Percentiles rank a stretch among this genome's conserved stretches.
phyloP scores from a whole-genome alignment of 805 yeast species.

The Saccharomycopsis javanensis region DNA sequence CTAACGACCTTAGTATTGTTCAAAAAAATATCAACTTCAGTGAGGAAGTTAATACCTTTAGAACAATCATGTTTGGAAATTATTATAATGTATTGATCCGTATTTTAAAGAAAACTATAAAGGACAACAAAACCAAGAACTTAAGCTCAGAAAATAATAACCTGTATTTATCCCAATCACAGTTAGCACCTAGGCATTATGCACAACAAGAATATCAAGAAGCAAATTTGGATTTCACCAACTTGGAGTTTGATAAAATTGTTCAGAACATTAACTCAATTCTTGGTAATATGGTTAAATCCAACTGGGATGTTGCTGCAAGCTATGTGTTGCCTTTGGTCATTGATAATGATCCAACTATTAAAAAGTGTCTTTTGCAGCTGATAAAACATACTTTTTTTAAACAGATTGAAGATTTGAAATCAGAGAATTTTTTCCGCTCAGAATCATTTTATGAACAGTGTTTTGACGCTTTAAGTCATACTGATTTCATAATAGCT shows the following conservation, averaged over 20 bases:
- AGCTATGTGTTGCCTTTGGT: slow-evolving; percentile 11
- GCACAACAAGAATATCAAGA: slow-evolving; percentile 7
- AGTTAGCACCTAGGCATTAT: background rate
- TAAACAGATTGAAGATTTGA: background rate
- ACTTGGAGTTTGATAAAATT: slow-evolving; percentile 3
- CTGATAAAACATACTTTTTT: slow-evolving; percentile 13
- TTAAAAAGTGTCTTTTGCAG: slow-evolving; percentile 14
- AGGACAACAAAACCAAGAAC: slow-evolving; percentile 26
- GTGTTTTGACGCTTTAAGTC: background rate
- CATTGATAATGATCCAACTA: slow-evolving; percentile 9
- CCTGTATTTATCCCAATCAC: background rate
- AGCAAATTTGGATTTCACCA: background rate
- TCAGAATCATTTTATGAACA: slow-evolving; percentile 1
- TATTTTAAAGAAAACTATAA: slow-evolving; percentile 31
- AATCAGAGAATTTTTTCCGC: background rate
- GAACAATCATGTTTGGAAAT: slow-evolving; percentile 55
- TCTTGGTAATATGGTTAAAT: slow-evolving; percentile 14
- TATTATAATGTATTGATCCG: slow-evolving; percentile 49
- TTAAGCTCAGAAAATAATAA: background rate
- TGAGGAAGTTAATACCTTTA: slow-evolving; percentile 42
- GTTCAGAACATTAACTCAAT: slow-evolving; percentile 3
- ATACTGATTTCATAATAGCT: slow-evolving; percentile 37
- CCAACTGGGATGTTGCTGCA: slow-evolving; percentile 14
- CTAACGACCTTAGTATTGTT: slow-evolving; percentile 42
- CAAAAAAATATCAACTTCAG: slow-evolving; percentile 51